phyloP scores from a whole-genome alignment of 2,329 filamentous ascomycete genomes.

The Nemania abortiva region DNA sequence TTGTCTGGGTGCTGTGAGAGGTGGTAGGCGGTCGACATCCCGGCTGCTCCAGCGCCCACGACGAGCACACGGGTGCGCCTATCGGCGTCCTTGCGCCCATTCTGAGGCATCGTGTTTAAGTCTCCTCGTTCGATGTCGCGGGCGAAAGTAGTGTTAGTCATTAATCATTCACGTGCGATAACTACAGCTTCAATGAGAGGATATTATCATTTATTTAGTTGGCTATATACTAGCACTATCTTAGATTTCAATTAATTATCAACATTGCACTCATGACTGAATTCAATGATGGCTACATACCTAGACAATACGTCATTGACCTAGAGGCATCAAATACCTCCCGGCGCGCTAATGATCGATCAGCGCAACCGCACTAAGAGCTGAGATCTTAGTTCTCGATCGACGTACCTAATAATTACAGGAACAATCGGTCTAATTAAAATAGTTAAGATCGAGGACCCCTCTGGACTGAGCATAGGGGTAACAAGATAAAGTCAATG shows the following conservation, averaged over 20 bases:
- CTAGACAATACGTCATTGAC: conserved; percentile 38
- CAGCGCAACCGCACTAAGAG: background rate
- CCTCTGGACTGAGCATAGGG: background rate
- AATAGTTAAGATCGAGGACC: background rate
- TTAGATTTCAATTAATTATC: background rate
- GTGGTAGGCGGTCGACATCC: conserved; percentile 70
- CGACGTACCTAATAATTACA: background rate
- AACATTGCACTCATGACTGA: background rate
- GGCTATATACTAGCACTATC: background rate
- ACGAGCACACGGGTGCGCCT: conserved; percentile 54
- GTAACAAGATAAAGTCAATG: no score
- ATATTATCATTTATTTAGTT: background rate
- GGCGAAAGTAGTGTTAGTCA: conserved; percentile 19
- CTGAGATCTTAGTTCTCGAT: conserved; percentile 8
- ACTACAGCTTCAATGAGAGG: background rate
- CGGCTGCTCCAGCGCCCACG: conserved; percentile 58
- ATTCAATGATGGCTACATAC: conserved; percentile 34
- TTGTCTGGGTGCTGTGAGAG: conserved; percentile 69
- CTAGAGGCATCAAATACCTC: background rate
- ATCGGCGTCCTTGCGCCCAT: conserved; percentile 36
- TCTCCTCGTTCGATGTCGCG: conserved; percentile 43
- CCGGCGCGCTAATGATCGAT: conserved; percentile 24
- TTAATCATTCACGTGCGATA: conserved; percentile 27
- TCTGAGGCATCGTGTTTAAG: conserved; percentile 42
- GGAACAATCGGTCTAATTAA: background rate